Base-by-base conservation (phyloP, 2,329 filamentous ascomycete genomes). In the Pezicula neosporulosa region DNA sequence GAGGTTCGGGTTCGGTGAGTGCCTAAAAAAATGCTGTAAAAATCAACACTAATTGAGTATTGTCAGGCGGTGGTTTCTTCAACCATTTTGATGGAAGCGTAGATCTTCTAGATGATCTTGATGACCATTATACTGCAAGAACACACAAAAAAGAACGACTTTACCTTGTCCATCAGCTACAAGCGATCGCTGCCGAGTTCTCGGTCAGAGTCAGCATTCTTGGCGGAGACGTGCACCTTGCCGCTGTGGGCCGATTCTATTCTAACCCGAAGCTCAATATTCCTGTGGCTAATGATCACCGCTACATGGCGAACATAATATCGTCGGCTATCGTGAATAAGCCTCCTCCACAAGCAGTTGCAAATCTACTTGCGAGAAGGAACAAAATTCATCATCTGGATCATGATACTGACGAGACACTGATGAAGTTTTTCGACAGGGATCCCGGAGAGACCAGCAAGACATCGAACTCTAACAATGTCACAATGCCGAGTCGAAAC, bases 241-340 rank as follows among this genome's bases (percentile, higher is more conserved):
- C 89, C 27, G 94, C 92, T 12, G 77, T 97, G 24, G 94, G 94
- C 0, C 89, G 94, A 54, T 97, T 99, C 75, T 97, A 96, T 74
- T 92, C 90, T 15, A 94, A 94, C 63, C 89, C 90, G 7, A 86
- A 85, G 60, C 77, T 94, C 42, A 79, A 85, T 48, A 80, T 96
- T 33, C 80, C 89, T 1, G 87, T 85, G 50, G 87, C 93, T 65
- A 80, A 86, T 53, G 94, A 99, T 68, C 88, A 90, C 66, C 83
- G 94, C 50, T 97, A 97, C 70, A 97, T 99, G 84, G 87, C 86
- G 47, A 99, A 99, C 64, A 80, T 99, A 18, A 81, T 97, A 48
- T 96, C 91, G 6, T 97, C 92, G 1, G 92, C 92, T 30, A 97
- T 99, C 63, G 92, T 95, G 59, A 97, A 99, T 68, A 93, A 93